These are phyloP conservation scores for Suillus ampliporus DNA, from an alignment of 768 basidiomycete genomes.

Conservation along the genomic window DNA sequence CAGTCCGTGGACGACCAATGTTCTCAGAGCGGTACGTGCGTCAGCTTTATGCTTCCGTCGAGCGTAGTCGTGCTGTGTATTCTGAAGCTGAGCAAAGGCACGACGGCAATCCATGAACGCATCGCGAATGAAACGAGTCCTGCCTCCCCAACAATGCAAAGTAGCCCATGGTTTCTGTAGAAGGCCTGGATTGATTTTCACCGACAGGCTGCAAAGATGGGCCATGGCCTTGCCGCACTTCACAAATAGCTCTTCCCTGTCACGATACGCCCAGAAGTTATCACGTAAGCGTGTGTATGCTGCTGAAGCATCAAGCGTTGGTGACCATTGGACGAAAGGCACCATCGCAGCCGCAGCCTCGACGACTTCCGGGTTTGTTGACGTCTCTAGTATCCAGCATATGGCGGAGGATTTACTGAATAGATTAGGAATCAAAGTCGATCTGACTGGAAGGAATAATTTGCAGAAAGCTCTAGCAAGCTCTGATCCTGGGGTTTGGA, in stretches of 20 bases:
- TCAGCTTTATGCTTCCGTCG: not conserved
- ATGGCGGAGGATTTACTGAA: constrained; percentile 12
- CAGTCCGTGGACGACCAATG: not conserved
- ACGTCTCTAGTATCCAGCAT: constrained; percentile 25
- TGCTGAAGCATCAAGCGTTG: not conserved
- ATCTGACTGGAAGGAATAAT: not conserved
- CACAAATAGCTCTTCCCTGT: not conserved
- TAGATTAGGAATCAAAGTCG: not conserved
- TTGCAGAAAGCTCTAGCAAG: not conserved
- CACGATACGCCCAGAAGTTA: not conserved
- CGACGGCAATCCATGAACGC: not conserved
- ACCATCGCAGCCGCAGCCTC: constrained; percentile 12
- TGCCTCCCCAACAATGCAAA: not conserved
- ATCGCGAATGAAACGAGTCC: not conserved
- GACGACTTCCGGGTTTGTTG: constrained; percentile 17
- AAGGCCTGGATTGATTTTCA: not conserved
- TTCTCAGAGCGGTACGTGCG: too few species aligned
- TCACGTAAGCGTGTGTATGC: not conserved
- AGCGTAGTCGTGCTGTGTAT: not conserved
- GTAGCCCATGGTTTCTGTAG: too few species aligned
- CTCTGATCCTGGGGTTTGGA: constrained; percentile 14
- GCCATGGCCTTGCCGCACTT: not conserved
- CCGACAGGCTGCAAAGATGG: not conserved
- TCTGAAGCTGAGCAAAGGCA: not conserved
- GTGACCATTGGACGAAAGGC: constrained; percentile 15